phyloP scores from a whole-genome alignment of 2,329 filamentous ascomycete genomes.

The Penicillium sp. region DNA sequence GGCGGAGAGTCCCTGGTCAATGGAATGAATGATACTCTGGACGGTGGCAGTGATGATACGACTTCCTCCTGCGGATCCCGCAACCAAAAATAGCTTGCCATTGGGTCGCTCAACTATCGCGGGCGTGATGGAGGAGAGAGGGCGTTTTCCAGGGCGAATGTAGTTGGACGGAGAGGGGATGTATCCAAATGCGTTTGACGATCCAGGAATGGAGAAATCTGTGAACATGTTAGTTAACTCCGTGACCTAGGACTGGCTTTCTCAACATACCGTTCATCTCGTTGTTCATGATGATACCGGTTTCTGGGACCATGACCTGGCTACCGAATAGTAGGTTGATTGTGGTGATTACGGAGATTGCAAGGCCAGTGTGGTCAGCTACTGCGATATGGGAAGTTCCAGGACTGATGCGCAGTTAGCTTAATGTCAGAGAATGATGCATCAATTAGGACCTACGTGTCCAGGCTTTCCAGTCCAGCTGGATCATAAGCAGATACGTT shows the following conservation, averaged over 20 bases:
- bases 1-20: conserved; percentile 65
- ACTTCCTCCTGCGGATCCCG: conserved; percentile 77
- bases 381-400: conserved; percentile 59
- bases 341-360: conserved; percentile 80
- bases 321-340: conserved; percentile 85
- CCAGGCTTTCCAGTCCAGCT: conserved; percentile 61
- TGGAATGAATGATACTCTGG: conserved; percentile 69
- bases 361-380: conserved; percentile 70
- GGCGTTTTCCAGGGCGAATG: conserved; percentile 76
- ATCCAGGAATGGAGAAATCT: conserved; percentile 82
- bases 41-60: conserved; percentile 79
- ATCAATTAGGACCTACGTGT: conserved; percentile 49
- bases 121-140: conserved; percentile 78
- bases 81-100: conserved; percentile 64
- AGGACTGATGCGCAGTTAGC: conserved; percentile 31
- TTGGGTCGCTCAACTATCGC: conserved; percentile 70
- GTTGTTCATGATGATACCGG: conserved; percentile 74
- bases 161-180: conserved; percentile 78
- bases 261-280: conserved; percentile 57
- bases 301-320: conserved; percentile 73
- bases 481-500: conserved; percentile 75
- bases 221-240: conserved; percentile 45
- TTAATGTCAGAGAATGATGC: neutral
- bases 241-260: conserved; percentile 19
- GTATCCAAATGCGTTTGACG: conserved; percentile 80